Evolutionary conservation across 192 early-diverging fungal species (phyloP).

Genomic region (Phlyctochytrium planicorne): DNA sequence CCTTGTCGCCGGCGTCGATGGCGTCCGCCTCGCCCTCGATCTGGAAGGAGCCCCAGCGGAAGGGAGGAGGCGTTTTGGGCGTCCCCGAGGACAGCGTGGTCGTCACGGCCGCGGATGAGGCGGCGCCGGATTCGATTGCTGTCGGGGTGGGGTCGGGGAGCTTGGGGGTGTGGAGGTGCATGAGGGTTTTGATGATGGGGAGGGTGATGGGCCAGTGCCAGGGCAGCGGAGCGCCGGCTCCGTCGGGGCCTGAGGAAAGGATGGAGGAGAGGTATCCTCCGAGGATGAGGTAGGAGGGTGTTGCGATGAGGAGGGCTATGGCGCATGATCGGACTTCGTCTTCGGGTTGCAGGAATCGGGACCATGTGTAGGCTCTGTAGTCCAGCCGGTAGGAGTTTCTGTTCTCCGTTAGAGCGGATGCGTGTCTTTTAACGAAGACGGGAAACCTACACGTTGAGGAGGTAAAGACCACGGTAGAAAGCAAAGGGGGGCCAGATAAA

Average conservation of each 20-base stretch:
- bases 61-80: not conserved
- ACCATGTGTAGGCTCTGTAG: not conserved
- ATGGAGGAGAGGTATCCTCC: slow-evolving; percentile 40
- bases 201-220: slow-evolving; percentile 62
- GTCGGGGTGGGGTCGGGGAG: not conserved
- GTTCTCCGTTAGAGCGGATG: too few relatives aligned
- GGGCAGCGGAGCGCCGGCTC: slow-evolving; percentile 62
- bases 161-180: not conserved
- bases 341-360: not conserved
- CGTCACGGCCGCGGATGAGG: not conserved
- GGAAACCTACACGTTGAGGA: slow-evolving; percentile 1
- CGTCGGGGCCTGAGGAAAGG: slow-evolving; percentile 40
- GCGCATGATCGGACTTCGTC: slow-evolving; percentile 2
- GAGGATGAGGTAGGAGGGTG: not conserved
- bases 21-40: not conserved
- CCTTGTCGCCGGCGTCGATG: slow-evolving; percentile 16
- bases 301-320: not conserved
- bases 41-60: not conserved
- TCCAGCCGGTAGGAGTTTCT: not conserved
- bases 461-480: slow-evolving; percentile 18
- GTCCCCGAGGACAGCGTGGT: too few relatives aligned
- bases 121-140: not conserved
- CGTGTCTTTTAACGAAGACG: not conserved
- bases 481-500: slow-evolving; percentile 75
- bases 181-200: slow-evolving; percentile 15